Evolutionary conservation across 805 yeast genomes (phyloP), one percentile per base, ranked within the genome.

Genomic region (Candida loeiensis): DNA sequence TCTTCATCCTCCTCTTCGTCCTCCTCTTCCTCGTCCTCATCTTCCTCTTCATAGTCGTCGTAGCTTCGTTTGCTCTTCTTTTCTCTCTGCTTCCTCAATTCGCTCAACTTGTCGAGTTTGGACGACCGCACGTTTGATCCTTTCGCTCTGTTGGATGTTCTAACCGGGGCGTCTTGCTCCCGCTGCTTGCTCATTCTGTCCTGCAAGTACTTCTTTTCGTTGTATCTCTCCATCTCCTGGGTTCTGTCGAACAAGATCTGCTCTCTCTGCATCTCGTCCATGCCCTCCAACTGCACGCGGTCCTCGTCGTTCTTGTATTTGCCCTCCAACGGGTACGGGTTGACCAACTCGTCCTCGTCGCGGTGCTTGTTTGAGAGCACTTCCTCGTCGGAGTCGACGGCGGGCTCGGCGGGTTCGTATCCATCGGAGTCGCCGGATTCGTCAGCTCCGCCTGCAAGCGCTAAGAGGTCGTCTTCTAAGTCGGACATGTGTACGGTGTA

Each of bases 211-310:
- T 77, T 77, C 56, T 88, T 79, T 64, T 93, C 98, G 44, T 85
- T 81, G 63, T 73, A 90, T 49, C 85, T 80, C 61, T 91, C 95
- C 80, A 87, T 77, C 46, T 86, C 95, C 63, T 89, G 96, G 6
- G 87, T 78, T 63, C 99, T 86, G 41, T 91, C 98, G 53, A 87
- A 93, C 41, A 93, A 74, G 41, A 89, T 78, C 51, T 85, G 82
- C 68, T 93, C 99, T 55, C 98, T 83, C 54, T 86, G 86, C 60
- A 93, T 78, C 69, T 93, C 99, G 41, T 91, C 95, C 80, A 93
- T 74, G 35, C 73, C 80, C 54, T 85, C 66, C 49, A 77, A 68
- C 40, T 69, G 61, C 1, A 66, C 79, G 45, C 86, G 76, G 63
- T 93, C 99, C 6, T 68, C 72, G 39, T 80, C 95, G 61, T 89